Base-by-base conservation (phyloP, 306 rosid genomes). In the Vigna radiata region DNA sequence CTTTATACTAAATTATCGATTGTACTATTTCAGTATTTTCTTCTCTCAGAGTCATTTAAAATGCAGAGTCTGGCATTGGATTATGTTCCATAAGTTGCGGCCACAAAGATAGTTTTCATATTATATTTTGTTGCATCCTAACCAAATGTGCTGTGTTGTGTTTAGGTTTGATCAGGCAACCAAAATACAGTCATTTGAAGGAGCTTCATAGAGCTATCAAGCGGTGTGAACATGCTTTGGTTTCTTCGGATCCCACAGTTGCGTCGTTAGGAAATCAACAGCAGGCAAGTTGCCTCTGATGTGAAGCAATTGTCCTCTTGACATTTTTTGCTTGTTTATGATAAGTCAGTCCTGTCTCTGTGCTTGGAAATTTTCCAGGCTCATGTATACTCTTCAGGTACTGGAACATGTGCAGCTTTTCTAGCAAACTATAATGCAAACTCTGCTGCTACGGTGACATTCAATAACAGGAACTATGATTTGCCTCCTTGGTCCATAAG, bases 401-500 rank as follows among this genome's bases (percentile, higher is more conserved):
- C 61, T 3, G 82, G 85, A 82, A 70, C 69, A 48, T 95, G 97
- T 82, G 97, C 96, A 6, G 99, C 99, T 55, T 95, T 95, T 86
- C 96, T 95, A 12, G 89, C 97, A 68, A 95, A 95, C 79, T 89
- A 78, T 78, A 79, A 91, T 60, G 27, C 83, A 23, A 39, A 55
- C 1, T 87, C 96, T 50, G 78, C 91, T 69, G 96, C 90, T 43
- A 82, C 62, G 10, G 97, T 92, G 83, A 43, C 62, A 19, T 95
- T 92, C 85, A 89, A 92, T 80, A 92, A 87, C 69, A 72, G 8
- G 87, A 93, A 77, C 72, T 89, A 88, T 60, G 85, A 86, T 83
- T 83, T 95, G 81, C 97, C 99, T 79, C 90, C 97, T 78, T 95
- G 99, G 99, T 95, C 99, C 61, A 84, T 90, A 77, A 95, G 99